Evolutionary conservation across 305 asterid genomes (phyloP), one percentile per base, ranked within the genome.

Genomic region (Fraxinus paxiana): DNA sequence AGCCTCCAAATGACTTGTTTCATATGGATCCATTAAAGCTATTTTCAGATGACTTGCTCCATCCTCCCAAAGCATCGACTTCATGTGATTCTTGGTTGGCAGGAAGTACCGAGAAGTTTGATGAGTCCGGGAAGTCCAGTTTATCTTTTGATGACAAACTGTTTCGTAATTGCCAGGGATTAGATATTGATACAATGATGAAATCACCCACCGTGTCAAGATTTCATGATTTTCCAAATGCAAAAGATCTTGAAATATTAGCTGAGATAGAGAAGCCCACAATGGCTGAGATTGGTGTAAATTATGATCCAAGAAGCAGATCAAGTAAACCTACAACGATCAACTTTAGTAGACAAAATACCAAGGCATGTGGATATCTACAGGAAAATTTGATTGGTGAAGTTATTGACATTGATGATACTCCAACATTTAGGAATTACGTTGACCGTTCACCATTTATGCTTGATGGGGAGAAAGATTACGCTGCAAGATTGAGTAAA

Each of bases 311-410:
- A 87, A 84, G 84, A 51, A 76, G 82, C 93, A 81, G 86, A 82
- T 75, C 89, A 76, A 84, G 81, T 83, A 77, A 83, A 35, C 65
- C 84, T 80, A 70, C 74, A 63, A 75, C 75, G 82, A 84, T 82
- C 43, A 83, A 82, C 76, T 73, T 87, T 77, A 54, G 83, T 69
- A 51, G 83, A 83, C 84, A 79, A 82, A 82, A 80, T 80, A 63
- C 56, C 26, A 85, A 88, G 84, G 86, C 71, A 46, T 79, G 90
- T 81, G 90, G 88, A 76, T 81, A 81, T 82, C 83, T 71, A 71
- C 86, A 79, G 81, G 91, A 88, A 74, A 85, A 88, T 85, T 80
- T 86, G 75, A 81, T 86, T 61, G 98, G 97, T 84, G 98, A 94
- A 88, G 93, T 92, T 78, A 91, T 96, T 85, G 87, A 93, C 77